phyloP scores from a whole-genome alignment of 768 basidiomycete genomes.

The Macrolepiota albuminosa region DNA sequence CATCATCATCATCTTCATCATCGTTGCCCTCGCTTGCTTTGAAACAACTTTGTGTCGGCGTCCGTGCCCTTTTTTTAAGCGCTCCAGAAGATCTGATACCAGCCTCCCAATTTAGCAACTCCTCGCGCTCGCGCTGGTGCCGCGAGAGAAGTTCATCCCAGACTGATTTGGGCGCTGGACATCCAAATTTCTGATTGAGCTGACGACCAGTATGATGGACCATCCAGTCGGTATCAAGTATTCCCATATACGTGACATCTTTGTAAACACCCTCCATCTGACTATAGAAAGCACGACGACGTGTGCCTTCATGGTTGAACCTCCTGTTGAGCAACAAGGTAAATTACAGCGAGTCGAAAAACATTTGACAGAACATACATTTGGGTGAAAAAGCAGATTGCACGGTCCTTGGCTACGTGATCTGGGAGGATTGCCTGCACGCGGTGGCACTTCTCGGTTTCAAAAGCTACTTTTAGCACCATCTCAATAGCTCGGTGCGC shows the following conservation, averaged over 20 bases:
- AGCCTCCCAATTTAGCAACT: conserved; percentile 49
- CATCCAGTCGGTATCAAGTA: conserved; percentile 60
- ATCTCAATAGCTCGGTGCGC: conserved; percentile 42
- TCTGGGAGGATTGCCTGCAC: conserved; percentile 50
- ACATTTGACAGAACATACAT: conserved; percentile 20
- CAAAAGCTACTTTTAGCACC: conserved; percentile 45
- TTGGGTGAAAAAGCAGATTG: conserved; percentile 44
- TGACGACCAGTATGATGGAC: conserved; percentile 18
- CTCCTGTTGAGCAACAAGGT: conserved; percentile 29
- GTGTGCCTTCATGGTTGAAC: conserved; percentile 61
- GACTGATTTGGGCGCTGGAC: conserved; percentile 31
- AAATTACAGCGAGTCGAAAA: background rate
- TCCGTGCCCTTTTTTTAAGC: background rate
- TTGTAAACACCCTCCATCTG: conserved; percentile 44
- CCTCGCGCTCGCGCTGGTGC: conserved; percentile 54
- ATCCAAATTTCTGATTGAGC: conserved; percentile 12
- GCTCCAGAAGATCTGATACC: background rate
- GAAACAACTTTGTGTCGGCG: conserved; percentile 7
- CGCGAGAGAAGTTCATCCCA: conserved; percentile 64
- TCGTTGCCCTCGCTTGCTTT: background rate
- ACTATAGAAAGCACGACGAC: conserved; percentile 49
- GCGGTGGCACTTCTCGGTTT: conserved; percentile 39
- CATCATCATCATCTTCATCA: background rate
- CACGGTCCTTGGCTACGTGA: conserved; percentile 35
- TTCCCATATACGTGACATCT: conserved; percentile 54